Base-by-base conservation (phyloP, 2,329 filamentous ascomycete species). In the Calonectria pseudoreteaudii region DNA sequence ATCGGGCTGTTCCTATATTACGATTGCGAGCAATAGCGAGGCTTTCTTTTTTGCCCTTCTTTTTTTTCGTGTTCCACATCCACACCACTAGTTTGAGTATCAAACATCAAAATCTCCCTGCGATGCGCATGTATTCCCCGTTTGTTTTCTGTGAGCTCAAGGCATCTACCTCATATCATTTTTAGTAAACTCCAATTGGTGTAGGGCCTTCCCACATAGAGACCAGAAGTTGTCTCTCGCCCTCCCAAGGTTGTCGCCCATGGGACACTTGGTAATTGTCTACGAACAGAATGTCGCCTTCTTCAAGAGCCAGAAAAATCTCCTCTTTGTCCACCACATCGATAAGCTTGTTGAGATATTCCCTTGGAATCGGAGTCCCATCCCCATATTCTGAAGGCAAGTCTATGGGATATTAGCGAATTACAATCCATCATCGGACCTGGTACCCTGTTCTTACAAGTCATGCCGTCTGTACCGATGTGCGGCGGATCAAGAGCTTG, bases 1-100 rank as follows among this genome's bases (percentile, higher is more conserved):
- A 82, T 84, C 81, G 83, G 83, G 82, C 83, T 85, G 44, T 71
- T 71, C 16, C 3, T 23, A 4, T 16, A 66, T 44, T 75, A 71
- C 76, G 76, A 77, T 77, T 76, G 77, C 65, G n/a, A 60, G 28
- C 50, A 20, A 16, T 20, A 9, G 56, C 56, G 56, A 38, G 56
- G 34, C 56, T 53, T 26, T 41, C 20, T 38, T 60, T 60, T 60
- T 60, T 41, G 56, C n/a, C 11, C 16, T 9, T 58, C 23, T 26
- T 58, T 26, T 31, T n/a, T n/a, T n/a, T n/a, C n/a, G n/a, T n/a
- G n/a, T n/a, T n/a, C n/a, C n/a, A n/a, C n/a, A n/a, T n/a, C n/a
- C n/a, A n/a, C n/a, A n/a, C n/a, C n/a, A n/a, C n/a, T 38, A 38
- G 36, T 16, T 44, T 8, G 7, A 34, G 31, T 10, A 44, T 44